Evolutionary conservation across 805 yeast species (phyloP), one percentile per base, ranked within the genome.

Genomic region (Ogataea salicorniae): DNA sequence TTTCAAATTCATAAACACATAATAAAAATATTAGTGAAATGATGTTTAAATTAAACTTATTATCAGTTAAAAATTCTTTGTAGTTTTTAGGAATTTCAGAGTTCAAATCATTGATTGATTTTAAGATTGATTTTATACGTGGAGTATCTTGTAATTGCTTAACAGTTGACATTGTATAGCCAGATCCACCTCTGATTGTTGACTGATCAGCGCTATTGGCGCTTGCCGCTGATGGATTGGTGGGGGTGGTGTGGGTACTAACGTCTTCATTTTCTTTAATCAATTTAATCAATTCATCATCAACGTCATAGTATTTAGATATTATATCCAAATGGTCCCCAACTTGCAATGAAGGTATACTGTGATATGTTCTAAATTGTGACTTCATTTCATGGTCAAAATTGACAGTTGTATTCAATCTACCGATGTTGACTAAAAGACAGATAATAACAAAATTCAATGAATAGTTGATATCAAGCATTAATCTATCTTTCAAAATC

Each of bases 331-430:
- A 59, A 45, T 73, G 77, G 16, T 84, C 75, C 48, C 78, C 80
- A 3, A 84, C 81, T 63, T 92, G 97, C 39, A 92, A 71, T 11
- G 90, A 81, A 0, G 99, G 99, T 34, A 92, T 88, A 13, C 96
- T 86, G 67, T 92, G 97, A 62, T 87, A 92, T 0, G 97, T 91
- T 59, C 99, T 75, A 52, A 92, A 74, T 55, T 90, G 92, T 0
- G 96, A 88, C 57, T 89, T 84, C 98, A 92, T 92, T 60, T 90
- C 97, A 20, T 95, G 88, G 47, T 89, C 96, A 62, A 92, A 86
- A 67, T 92, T 92, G 45, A 92, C 83, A 2, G 98, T 92, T 2
- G 99, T 92, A 70, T 92, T 92, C 81, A 92, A 81, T 52, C 97
- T 74, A 9, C 98, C 98, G 46, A 91, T 81, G 61, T 92, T 92